Percentiles rank a stretch among this genome's conserved stretches.
Conservation (phyloP, 805 yeast genomes). For the Saccharomycopsis capsularis region DNA sequence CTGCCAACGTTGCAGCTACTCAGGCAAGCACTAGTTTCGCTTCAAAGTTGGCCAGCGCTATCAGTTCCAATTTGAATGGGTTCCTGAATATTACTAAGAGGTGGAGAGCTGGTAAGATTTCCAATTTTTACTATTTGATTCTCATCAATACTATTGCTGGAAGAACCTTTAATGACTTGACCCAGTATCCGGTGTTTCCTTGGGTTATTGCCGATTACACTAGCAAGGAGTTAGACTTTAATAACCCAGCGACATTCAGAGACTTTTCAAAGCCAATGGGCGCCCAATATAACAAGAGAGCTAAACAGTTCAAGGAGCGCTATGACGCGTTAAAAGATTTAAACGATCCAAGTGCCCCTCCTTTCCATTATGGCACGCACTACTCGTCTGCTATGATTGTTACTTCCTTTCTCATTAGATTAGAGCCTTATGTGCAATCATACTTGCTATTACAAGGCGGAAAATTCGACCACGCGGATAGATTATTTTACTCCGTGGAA, state of each 20-base stretch:
- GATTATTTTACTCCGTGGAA: constrained; percentile 67
- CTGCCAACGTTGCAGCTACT: constrained; percentile 23
- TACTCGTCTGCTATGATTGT: constrained; percentile 94
- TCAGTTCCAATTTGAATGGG: constrained; percentile 32
- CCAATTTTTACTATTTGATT: constrained; percentile 78
- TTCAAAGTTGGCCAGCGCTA: constrained; percentile 39
- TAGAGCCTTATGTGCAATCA: constrained; percentile 76
- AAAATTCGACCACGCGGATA: constrained; percentile 80
- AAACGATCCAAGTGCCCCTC: constrained; percentile 52
- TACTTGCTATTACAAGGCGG: constrained; percentile 80
- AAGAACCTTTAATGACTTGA: constrained; percentile 78
- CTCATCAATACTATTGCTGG: constrained; percentile 80
- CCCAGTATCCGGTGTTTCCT: constrained; percentile 89
- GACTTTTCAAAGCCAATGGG: constrained; percentile 90
- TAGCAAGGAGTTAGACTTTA: constrained; percentile 61
- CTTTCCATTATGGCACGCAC: constrained; percentile 91
- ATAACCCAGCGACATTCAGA: constrained; percentile 54
- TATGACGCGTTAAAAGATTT: constrained; percentile 63
- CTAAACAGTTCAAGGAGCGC: constrained; percentile 57
- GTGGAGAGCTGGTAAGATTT: constrained; percentile 74
- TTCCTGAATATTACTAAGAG: constrained; percentile 49
- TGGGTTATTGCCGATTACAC: constrained; percentile 84
- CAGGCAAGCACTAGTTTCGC: constrained; percentile 32
- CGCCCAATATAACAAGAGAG: constrained; percentile 61
- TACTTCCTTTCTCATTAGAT: constrained; percentile 66